These are phyloP conservation scores for Colletotrichum aenigma DNA, from an alignment of 2,329 filamentous ascomycete genomes.

Conservation along the genomic window DNA sequence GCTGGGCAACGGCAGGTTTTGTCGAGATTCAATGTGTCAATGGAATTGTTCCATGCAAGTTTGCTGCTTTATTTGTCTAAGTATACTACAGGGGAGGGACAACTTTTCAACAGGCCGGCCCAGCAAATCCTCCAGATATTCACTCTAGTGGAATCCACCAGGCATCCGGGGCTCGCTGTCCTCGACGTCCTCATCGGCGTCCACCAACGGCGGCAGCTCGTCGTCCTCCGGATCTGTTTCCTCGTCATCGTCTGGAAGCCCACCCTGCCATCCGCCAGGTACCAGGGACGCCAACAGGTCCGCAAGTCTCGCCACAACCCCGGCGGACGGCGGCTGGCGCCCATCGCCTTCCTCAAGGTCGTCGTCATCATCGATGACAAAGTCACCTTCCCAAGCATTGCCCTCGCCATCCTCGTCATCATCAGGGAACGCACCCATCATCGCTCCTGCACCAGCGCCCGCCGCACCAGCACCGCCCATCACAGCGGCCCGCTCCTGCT, in stretches of 20 bases:
- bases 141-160: neutral
- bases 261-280: conserved; percentile 4
- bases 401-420: conserved; percentile 17
- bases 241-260: neutral
- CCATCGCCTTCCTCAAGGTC: neutral
- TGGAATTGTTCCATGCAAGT: neutral
- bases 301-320: conserved; percentile 8
- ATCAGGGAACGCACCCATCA: conserved; percentile 12
- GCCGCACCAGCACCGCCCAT: neutral
- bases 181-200: neutral
- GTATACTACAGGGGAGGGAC: neutral
- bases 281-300: conserved; percentile 5
- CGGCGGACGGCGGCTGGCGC: neutral
- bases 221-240: conserved; percentile 5
- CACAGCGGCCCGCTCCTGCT: neutral
- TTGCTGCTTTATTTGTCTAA: neutral
- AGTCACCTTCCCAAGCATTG: conserved; percentile 18
- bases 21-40: neutral
- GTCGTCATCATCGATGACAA: conserved; percentile 17
- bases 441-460: neutral
- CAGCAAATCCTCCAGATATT: neutral
- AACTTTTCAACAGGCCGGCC: neutral
- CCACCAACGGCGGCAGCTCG: neutral
- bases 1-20: neutral
- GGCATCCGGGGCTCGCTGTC: neutral